Percentiles rank a stretch among this genome's conserved stretches.
Evolutionary conservation across 768 basidiomycete species (phyloP).

Genomic region (Termitomyces sp.): DNA sequence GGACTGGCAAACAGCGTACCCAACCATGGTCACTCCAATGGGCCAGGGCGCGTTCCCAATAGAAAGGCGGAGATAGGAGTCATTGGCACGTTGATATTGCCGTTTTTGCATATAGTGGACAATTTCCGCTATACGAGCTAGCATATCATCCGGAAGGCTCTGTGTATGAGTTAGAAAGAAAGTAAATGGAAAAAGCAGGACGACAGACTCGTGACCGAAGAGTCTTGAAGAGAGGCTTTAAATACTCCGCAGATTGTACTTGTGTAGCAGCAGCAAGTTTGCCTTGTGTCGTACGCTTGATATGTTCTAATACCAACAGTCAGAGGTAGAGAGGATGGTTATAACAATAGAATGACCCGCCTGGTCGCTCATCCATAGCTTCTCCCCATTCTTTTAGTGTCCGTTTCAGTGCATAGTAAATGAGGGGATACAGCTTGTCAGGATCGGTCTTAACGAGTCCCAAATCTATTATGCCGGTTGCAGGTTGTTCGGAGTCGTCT

Average conservation of each 20-base stretch:
- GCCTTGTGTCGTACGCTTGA: constrained; percentile 87
- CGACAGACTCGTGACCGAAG: constrained; percentile 79
- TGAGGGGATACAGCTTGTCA: constrained; percentile 93
- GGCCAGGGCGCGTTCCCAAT: constrained; percentile 99
- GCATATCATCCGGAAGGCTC: constrained; percentile 80
- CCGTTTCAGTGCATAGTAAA: constrained; percentile 92
- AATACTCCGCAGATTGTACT: constrained; percentile 90
- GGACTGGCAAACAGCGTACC: constrained; percentile 43
- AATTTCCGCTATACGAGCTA: constrained; percentile 85
- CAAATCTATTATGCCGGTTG: constrained; percentile 67
- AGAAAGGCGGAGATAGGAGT: constrained; percentile 92
- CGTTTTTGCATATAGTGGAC: constrained; percentile 95
- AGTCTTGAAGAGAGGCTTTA: constrained; percentile 93
- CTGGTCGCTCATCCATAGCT: constrained; percentile 90
- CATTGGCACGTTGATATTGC: constrained; percentile 93
- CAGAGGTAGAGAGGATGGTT: neutral
- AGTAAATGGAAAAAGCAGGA: neutral
- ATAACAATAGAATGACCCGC: constrained; percentile 31
- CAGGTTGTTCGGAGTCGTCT: constrained; percentile 50
- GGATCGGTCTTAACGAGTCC: constrained; percentile 83
- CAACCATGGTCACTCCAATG: constrained; percentile 99
- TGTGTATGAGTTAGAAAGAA: constrained; percentile 17
- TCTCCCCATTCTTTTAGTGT: constrained; percentile 96
- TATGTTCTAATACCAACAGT: constrained; percentile 45
- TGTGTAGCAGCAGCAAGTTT: constrained; percentile 94